Base-by-base conservation (phyloP, 2,329 filamentous ascomycete genomes). In the Sarocladiaceae sp. region DNA sequence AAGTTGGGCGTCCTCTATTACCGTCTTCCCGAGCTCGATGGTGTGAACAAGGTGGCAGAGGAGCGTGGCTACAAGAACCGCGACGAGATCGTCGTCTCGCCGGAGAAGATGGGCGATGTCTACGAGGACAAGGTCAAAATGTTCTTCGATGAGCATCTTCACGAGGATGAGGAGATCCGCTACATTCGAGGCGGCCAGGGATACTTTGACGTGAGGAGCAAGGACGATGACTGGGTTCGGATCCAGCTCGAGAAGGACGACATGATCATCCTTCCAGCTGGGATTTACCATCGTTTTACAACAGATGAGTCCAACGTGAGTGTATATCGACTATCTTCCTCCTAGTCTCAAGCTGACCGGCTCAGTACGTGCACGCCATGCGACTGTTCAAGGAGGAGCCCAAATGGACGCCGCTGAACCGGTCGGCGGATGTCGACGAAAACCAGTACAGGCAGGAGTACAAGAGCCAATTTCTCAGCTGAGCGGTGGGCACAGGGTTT, bases 81-180 rank as follows among this genome's bases (percentile, higher is more conserved):
- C 46, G 93, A 98, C 69, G 83, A 94, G 67, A 86, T 97, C 62
- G 86, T 79, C 48, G 87, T 98, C 18, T 94, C 88, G 6, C 91
- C 90, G 0, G 72, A 82, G 51, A 84, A 81, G 51, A 88, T 97
- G 83, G 89, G 88, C 46, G 85, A 79, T 31, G 68, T 81, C 34
- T 98, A 97, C 69, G 91, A 98, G 67, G 79, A 85, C 51, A 97
- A 97, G 66, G 88, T 98, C 50, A 90, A 88, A 70, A 80, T 68
- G 53, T 98, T 98, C 72, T 98, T 97, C 70, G 64, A 85, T 56
- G 93, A 98, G 73, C 93, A 98, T 64, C 65, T 98, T 56, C 93
- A 98, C 62, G 93, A 98, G 70, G 93, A 98, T 55, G 93, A 98
- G 69, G 93, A 98, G 74, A 98, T 98, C 53, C 76, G 93, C 39